Evolutionary conservation across 441 rosid species (phyloP), one percentile per base, ranked within the genome.

Genomic region (Brassica hybrid): DNA sequence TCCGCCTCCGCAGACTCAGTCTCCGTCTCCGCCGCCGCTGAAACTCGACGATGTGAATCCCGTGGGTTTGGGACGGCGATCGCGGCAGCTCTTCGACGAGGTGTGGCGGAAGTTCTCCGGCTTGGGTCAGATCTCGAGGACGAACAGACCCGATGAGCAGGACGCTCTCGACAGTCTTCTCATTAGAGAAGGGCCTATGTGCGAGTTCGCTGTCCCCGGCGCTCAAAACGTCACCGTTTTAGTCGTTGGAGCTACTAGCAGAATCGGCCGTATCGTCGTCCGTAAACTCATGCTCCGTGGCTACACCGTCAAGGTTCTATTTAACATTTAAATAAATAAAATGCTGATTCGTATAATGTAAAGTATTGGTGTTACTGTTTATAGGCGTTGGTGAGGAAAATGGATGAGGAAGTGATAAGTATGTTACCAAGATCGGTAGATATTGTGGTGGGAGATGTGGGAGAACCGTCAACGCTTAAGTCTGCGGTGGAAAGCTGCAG

Each of bases 51-150:
- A 90, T 68, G 98, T 95, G 54, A 93, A 95, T 79, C 98, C 98
- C 0, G 98, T 95, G 50, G 98, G 96, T 0, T 74, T 95, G 7
- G 97, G 99, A 38, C 85, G 98, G 80, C 86, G 89, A 79, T 93
- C 98, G 16, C 76, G 98, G 64, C 98, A 93, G 86, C 83, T 93
- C 19, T 95, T 95, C 71, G 97, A 93, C 74, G 93, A 91, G 79
- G 97, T 93, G 14, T 95, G 99, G 99, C 85, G 97, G 74, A 95
- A 95, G 81, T 95, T 95, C 84, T 95, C 98, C 6, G 97, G 93
- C 16, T 83, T 95, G 57, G 98, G 98, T 13, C 98, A 95, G 86
- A 95, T 95, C 36, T 95, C 98, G 18, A 86, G 99, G 76, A 93
- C 96, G 21, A 88, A 79, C 17, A 88, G 95, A 19, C 80, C 88